Percentiles rank a stretch among this genome's conserved stretches.
Conservation (phyloP, 345 rosid species). For the Excoecaria agallocha region DNA sequence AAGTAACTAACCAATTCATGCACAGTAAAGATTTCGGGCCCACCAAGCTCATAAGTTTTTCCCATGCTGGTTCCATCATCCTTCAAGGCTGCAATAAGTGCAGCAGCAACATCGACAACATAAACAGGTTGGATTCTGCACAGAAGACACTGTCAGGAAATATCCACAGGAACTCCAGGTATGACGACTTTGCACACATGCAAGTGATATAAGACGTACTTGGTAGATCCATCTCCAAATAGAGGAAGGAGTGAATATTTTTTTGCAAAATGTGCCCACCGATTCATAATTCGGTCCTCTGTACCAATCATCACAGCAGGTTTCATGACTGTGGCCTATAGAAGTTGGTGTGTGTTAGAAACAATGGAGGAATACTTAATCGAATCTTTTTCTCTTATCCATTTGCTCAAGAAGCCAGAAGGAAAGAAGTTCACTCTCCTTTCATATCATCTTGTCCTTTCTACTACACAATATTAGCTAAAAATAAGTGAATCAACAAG, state of each 20-base stretch:
- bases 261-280: conserved; percentile 78
- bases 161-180: background rate
- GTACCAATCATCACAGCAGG: conserved; percentile 94
- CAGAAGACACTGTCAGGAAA: conserved; percentile 24
- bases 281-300: conserved; percentile 83
- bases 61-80: conserved; percentile 97
- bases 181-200: background rate
- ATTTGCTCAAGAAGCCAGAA: background rate
- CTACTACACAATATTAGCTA: background rate
- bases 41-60: conserved; percentile 90
- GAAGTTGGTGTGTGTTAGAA: conserved; percentile 22
- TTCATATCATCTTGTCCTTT: background rate
- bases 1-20: conserved; percentile 70
- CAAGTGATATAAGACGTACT: conserved; percentile 45
- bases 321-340: conserved; percentile 87
- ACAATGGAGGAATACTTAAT: background rate
- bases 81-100: conserved; percentile 77
- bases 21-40: conserved; percentile 74
- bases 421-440: background rate
- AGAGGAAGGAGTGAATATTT: conserved; percentile 78
- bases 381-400: background rate
- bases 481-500: background rate
- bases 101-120: conserved; percentile 96
- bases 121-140: conserved; percentile 94
- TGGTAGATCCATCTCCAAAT: conserved; percentile 80